phyloP scores from a whole-genome alignment of 2,329 filamentous ascomycete genomes.

The Fusarium sp. region DNA sequence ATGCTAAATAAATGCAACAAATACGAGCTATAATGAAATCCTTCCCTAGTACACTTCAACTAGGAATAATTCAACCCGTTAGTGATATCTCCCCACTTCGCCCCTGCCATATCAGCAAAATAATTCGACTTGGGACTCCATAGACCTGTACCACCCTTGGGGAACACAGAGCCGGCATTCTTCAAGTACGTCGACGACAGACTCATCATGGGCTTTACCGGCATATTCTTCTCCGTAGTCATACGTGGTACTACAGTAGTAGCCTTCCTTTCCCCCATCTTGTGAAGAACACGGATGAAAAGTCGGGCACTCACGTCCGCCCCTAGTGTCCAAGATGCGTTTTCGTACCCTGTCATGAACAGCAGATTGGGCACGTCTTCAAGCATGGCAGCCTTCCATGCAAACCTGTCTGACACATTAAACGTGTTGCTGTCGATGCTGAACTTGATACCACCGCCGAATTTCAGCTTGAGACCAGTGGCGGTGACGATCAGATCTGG shows the following conservation, averaged over 20 bases:
- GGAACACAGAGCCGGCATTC: constrained; percentile 57
- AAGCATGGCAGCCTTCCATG: constrained; percentile 73
- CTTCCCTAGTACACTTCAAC: not conserved
- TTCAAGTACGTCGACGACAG: constrained; percentile 66
- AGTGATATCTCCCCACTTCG: constrained; percentile 50
- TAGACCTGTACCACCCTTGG: constrained; percentile 59
- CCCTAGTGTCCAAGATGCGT: constrained; percentile 73
- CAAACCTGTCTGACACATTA: constrained; percentile 59
- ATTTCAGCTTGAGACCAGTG: constrained; percentile 69
- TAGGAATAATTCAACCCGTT: constrained; percentile 42
- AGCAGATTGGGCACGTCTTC: constrained; percentile 72
- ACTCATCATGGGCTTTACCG: constrained; percentile 57
- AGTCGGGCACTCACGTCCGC: constrained; percentile 67
- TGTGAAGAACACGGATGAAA: constrained; percentile 63
- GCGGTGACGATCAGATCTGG: constrained; percentile 76
- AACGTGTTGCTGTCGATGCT: constrained; percentile 64
- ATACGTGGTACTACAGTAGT: constrained; percentile 60
- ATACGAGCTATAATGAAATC: not conserved
- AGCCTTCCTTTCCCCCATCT: constrained; percentile 61
- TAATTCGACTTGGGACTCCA: constrained; percentile 53
- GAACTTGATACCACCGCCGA: constrained; percentile 67
- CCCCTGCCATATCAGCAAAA: constrained; percentile 48
- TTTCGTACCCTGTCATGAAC: constrained; percentile 71
- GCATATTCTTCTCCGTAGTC: constrained; percentile 53
- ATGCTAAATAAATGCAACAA: no score